Evolutionary conservation across 1,139 yeast genomes (phyloP).

Genomic region (Geotrichum australiense): DNA sequence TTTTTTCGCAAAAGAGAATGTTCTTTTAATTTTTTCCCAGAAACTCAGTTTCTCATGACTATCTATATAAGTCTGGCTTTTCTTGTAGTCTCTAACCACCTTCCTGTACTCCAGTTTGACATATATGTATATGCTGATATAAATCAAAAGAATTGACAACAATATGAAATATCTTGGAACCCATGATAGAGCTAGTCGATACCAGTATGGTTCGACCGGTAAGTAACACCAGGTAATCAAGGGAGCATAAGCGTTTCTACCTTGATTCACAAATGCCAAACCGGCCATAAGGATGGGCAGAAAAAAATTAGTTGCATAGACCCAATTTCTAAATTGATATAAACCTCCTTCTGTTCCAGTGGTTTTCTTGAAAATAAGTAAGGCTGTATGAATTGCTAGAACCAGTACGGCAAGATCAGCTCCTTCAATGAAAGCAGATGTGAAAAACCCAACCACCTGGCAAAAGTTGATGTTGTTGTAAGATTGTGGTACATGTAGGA

Average conservation of each 20-base stretch:
- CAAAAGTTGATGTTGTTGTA: conserved; percentile 52
- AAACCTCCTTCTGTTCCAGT: conserved; percentile 63
- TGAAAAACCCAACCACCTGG: conserved; percentile 75
- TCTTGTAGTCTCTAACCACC: conserved; percentile 26
- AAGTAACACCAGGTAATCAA: conserved; percentile 76
- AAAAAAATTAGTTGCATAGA: conserved; percentile 53
- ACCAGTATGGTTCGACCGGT: conserved; percentile 70
- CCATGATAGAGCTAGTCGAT: conserved; percentile 71
- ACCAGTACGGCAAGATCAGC: conserved; percentile 79
- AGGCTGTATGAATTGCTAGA: conserved; percentile 76
- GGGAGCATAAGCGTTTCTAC: conserved; percentile 26
- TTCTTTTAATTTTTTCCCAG: background rate
- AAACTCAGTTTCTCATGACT: background rate
- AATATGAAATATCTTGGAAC: conserved; percentile 69
- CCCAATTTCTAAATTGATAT: conserved; percentile 50
- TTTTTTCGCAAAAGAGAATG: background rate
- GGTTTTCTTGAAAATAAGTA: conserved; percentile 52
- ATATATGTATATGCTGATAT: conserved; percentile 64
- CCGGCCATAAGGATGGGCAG: conserved; percentile 66
- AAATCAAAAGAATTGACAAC: conserved; percentile 54
- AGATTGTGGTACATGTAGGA: conserved; percentile 43
- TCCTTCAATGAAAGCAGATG: conserved; percentile 77
- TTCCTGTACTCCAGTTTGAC: conserved; percentile 42
- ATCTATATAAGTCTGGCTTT: conserved; percentile 23
- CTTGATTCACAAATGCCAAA: conserved; percentile 53